phyloP scores from a whole-genome alignment of 805 yeast species.

The Scheffersomyces amazonensis region DNA sequence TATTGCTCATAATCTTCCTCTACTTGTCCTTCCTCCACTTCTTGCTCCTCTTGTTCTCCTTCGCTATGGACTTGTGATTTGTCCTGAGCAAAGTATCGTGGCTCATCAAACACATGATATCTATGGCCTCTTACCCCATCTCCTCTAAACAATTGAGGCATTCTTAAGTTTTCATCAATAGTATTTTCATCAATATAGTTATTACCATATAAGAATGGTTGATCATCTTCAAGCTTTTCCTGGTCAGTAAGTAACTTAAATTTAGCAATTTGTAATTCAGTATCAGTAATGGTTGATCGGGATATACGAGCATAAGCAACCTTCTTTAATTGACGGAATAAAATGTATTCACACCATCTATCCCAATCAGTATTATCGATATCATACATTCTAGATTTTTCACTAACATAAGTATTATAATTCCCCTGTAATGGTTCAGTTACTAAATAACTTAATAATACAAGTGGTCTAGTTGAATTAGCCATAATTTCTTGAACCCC shows the following conservation, averaged over 20 bases:
- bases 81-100: slow-evolving; percentile 62
- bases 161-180: slow-evolving; percentile 61
- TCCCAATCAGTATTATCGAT: slow-evolving; percentile 94
- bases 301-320: slow-evolving; percentile 93
- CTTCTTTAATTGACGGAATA: slow-evolving; percentile 82
- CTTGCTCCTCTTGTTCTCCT: too few relatives aligned
- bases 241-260: slow-evolving; percentile 56
- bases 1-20: too few relatives aligned
- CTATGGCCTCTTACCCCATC: slow-evolving; percentile 92
- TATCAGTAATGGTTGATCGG: slow-evolving; percentile 92
- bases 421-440: slow-evolving; percentile 86
- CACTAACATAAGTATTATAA: slow-evolving; percentile 87
- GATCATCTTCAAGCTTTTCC: slow-evolving; percentile 29
- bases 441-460: slow-evolving; percentile 86
- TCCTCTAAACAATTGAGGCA: slow-evolving; percentile 79
- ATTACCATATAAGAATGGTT: slow-evolving; percentile 50
- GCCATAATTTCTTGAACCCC: slow-evolving; percentile 81
- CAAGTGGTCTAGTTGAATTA: slow-evolving; percentile 73
- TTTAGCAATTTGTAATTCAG: slow-evolving; percentile 94
- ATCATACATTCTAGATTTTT: slow-evolving; percentile 82
- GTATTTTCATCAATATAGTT: slow-evolving; percentile 52
- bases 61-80: slow-evolving; percentile 6
- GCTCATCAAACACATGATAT: slow-evolving; percentile 94
- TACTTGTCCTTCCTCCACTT: too few relatives aligned
- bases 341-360: slow-evolving; percentile 97